Evolutionary conservation across 208 protist genomes (phyloP).

Genomic region (Leishmania tarentolae): DNA sequence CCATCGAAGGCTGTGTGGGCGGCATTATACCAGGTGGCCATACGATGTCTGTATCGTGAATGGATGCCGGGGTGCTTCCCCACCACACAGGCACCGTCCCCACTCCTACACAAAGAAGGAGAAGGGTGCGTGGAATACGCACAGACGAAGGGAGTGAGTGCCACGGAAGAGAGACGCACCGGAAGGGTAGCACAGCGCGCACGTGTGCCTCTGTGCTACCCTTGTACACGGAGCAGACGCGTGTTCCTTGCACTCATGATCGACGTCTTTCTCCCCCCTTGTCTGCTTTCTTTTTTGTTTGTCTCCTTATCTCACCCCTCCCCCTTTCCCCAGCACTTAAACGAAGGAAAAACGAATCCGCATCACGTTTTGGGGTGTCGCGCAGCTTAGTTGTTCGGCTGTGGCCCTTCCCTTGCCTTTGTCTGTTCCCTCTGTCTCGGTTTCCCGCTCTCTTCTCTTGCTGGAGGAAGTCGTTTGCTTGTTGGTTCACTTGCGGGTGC

Average conservation of each 20-base stretch:
- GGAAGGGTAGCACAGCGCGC: not conserved
- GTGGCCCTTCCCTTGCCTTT: not conserved
- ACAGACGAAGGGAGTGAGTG: not conserved
- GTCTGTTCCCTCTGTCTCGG: not conserved
- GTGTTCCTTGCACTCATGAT: not conserved
- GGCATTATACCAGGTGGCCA: not conserved
- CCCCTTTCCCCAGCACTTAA: too few species aligned
- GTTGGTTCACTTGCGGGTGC: not conserved
- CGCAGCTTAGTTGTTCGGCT: not conserved
- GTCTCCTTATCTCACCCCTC: not conserved
- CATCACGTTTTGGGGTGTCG: not conserved
- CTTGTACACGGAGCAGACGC: not conserved
- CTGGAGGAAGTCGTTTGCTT: not conserved
- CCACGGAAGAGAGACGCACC: not conserved
- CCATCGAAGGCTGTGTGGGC: not conserved
- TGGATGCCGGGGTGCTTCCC: not conserved
- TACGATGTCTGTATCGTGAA: not conserved
- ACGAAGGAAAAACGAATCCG: not conserved
- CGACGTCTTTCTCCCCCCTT: not conserved
- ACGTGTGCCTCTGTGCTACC: not conserved
- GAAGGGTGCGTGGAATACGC: not conserved
- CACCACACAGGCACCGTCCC: not conserved
- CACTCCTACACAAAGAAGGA: not conserved
- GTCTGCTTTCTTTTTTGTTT: not conserved
- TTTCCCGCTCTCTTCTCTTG: not conserved